These are phyloP conservation scores for Zygosaccharomyces pseudobailii DNA, from an alignment of 1,139 yeast genomes.

Conservation along the genomic window DNA sequence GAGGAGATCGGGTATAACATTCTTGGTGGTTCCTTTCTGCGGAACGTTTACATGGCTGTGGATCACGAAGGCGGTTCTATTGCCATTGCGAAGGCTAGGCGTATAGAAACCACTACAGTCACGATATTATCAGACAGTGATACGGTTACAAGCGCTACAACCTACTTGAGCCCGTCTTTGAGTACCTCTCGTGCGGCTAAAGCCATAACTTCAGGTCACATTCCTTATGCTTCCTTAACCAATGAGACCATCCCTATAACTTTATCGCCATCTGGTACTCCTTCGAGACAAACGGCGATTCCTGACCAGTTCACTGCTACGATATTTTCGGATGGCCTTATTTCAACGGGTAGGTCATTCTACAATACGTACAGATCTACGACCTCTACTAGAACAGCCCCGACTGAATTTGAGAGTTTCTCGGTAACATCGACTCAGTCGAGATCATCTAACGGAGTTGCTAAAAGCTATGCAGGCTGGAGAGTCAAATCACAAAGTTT, in stretches of 20 bases:
- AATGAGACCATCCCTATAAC: slow-evolving; percentile 35
- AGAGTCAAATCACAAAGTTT: neutral
- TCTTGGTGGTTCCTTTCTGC: slow-evolving; percentile 60
- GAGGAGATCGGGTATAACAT: slow-evolving; percentile 48
- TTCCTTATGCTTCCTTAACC: slow-evolving; percentile 46
- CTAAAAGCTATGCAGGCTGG: neutral
- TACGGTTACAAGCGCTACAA: neutral
- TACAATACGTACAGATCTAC: slow-evolving; percentile 26
- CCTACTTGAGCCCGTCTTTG: slow-evolving; percentile 3
- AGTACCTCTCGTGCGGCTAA: slow-evolving; percentile 8
- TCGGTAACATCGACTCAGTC: slow-evolving; percentile 1
- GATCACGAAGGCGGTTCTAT: slow-evolving; percentile 57
- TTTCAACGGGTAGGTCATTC: slow-evolving; percentile 28
- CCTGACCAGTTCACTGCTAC: slow-evolving; percentile 31
- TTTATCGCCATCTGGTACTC: slow-evolving; percentile 25
- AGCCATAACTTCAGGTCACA: slow-evolving; percentile 40
- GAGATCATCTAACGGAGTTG: slow-evolving; percentile 2
- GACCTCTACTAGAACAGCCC: slow-evolving; percentile 6
- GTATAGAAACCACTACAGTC: slow-evolving; percentile 10
- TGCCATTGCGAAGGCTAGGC: slow-evolving; percentile 49
- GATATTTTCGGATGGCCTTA: slow-evolving; percentile 28
- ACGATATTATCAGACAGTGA: slow-evolving; percentile 4
- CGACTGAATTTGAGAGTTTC: slow-evolving; percentile 6
- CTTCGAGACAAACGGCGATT: slow-evolving; percentile 15
- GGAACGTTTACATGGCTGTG: slow-evolving; percentile 56